Conservation (phyloP, 1,284 basidiomycete species). For the Trichosporon sp. region DNA sequence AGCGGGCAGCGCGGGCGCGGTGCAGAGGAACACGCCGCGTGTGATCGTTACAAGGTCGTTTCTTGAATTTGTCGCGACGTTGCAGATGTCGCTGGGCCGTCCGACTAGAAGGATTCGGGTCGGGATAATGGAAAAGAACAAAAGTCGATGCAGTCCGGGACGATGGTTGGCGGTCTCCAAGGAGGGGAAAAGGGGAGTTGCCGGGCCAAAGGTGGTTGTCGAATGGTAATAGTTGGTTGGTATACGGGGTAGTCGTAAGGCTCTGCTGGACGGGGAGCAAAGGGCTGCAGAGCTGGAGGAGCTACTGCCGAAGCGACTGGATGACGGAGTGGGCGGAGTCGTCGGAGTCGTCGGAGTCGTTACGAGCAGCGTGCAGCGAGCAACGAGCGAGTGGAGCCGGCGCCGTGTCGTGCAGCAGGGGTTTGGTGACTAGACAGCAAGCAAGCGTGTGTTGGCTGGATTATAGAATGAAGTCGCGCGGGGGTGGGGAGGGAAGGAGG, state of each 20-base stretch:
- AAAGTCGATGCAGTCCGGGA: background rate
- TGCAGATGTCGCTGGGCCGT: too few species aligned
- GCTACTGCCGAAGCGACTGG: background rate
- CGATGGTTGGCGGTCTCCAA: conserved; percentile 4
- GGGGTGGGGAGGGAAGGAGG: background rate
- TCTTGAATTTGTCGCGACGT: conserved; percentile 9
- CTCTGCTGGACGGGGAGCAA: background rate
- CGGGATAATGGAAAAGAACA: background rate
- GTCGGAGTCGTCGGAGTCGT: background rate
- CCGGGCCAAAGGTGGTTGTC: background rate
- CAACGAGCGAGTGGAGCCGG: background rate
- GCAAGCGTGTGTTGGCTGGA: background rate
- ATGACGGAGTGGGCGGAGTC: background rate
- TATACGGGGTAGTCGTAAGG: conserved; percentile 17
- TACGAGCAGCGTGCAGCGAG: background rate
- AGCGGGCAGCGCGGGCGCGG: background rate
- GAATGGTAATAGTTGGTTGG: conserved; percentile 14
- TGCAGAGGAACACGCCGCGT: background rate
- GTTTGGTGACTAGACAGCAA: background rate
- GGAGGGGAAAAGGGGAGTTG: background rate
- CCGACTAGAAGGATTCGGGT: background rate
- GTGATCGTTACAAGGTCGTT: conserved; percentile 20
- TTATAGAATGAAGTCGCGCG: background rate
- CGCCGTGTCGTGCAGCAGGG: background rate
- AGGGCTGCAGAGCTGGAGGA: background rate